These are phyloP conservation scores for Crithidia sp. DNA, from an alignment of 208 protist genomes.

Conservation along the genomic window DNA sequence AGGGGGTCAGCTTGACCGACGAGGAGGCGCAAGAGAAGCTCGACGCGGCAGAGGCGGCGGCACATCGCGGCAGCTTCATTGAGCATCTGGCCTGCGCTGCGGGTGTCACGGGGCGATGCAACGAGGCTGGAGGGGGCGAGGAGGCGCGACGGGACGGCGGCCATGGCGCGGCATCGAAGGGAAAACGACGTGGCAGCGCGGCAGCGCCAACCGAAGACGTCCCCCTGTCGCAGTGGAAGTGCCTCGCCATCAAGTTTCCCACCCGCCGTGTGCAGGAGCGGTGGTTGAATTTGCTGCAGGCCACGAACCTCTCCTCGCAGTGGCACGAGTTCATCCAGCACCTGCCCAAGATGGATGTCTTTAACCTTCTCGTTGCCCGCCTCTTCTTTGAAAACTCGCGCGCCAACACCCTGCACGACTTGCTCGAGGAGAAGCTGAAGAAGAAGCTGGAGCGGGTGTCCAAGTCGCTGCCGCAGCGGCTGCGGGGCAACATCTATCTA, in stretches of 20 bases:
- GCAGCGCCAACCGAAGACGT: not conserved
- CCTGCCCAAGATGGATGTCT: constrained; percentile 65
- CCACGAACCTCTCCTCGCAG: constrained; percentile 59
- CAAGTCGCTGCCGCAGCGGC: constrained; percentile 57
- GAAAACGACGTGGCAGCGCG: not conserved
- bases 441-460: constrained; percentile 74
- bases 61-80: not conserved
- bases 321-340: constrained; percentile 75
- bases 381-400: constrained; percentile 88
- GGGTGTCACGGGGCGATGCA: not conserved
- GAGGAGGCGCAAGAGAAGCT: constrained; percentile 11
- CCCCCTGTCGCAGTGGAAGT: constrained; percentile 49
- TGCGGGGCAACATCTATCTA: constrained; percentile 73
- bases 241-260: constrained; percentile 79
- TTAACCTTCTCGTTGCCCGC: constrained; percentile 80
- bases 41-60: not conserved
- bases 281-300: constrained; percentile 81
- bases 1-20: not conserved
- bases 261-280: constrained; percentile 81
- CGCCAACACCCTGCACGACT: constrained; percentile 60
- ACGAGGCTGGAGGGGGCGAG: not conserved
- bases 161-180: not conserved
- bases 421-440: constrained; percentile 65
- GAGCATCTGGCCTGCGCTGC: not conserved
- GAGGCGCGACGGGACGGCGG: not conserved